phyloP scores from a whole-genome alignment of 2,329 filamentous ascomycete genomes.

The Ceratocystis diversiconidia region DNA sequence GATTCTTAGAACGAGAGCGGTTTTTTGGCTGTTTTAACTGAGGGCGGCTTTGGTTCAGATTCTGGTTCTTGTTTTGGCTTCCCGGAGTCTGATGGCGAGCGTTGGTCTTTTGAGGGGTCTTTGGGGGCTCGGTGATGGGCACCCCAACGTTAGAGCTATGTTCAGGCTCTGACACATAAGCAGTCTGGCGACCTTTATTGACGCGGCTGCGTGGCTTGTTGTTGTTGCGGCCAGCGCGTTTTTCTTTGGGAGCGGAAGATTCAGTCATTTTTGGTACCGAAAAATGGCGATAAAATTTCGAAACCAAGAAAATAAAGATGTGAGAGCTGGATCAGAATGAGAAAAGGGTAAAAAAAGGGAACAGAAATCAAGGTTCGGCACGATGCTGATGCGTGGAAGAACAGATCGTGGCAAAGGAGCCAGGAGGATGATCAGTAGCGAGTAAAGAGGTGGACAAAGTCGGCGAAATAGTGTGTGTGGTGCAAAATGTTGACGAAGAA shows the following conservation, averaged over 20 bases:
- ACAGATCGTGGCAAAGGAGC: background rate
- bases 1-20: slow-evolving; percentile 20
- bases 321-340: background rate
- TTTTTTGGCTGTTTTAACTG: slow-evolving; percentile 22
- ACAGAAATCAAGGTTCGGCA: slow-evolving; percentile 12
- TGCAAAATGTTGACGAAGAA: slow-evolving; percentile 7
- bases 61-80: slow-evolving; percentile 21
- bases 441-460: slow-evolving; percentile 1
- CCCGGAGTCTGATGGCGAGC: slow-evolving; percentile 25
- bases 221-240: slow-evolving; percentile 30
- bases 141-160: slow-evolving; percentile 19
- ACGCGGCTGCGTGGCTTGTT: slow-evolving; percentile 25
- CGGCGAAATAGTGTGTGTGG: slow-evolving; percentile 3
- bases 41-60: slow-evolving; percentile 8
- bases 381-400: slow-evolving; percentile 10
- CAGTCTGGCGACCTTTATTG: slow-evolving; percentile 30
- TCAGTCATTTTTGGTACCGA: background rate
- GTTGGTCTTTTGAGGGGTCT: slow-evolving; percentile 36
- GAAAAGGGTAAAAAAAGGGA: background rate
- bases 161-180: slow-evolving; percentile 48
- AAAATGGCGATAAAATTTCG: background rate
- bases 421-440: slow-evolving; percentile 14
- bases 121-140: slow-evolving; percentile 22
- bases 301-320: background rate
- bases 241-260: slow-evolving; percentile 13